Evolutionary conservation across 1,139 yeast species (phyloP).

Genomic region (Nakaseomyces uthaithaninus): DNA sequence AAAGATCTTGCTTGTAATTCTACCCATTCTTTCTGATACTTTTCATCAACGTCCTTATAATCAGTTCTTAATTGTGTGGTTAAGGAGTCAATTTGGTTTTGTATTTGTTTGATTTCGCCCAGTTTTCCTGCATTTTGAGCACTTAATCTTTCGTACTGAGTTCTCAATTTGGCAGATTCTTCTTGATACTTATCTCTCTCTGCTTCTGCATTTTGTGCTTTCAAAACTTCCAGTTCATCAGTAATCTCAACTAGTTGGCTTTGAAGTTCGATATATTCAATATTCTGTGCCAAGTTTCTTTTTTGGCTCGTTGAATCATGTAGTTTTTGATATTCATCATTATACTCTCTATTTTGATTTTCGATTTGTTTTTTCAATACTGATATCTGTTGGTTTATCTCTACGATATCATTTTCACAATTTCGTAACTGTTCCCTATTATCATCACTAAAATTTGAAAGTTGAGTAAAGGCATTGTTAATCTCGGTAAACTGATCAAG

Average conservation of each 20-base stretch:
- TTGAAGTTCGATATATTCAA: conserved; percentile 42
- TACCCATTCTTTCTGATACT: conserved; percentile 65
- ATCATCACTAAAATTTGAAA: neutral
- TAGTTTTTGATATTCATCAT: conserved; percentile 35
- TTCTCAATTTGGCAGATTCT: conserved; percentile 48
- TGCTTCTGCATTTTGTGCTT: conserved; percentile 55
- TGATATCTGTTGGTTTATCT: conserved; percentile 17
- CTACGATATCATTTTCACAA: conserved; percentile 15
- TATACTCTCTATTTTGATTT: conserved; percentile 10
- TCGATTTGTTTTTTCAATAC: conserved; percentile 21
- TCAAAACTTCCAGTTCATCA: conserved; percentile 36
- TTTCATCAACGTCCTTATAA: conserved; percentile 55
- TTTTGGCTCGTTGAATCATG: conserved; percentile 46
- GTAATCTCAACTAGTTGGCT: conserved; percentile 33
- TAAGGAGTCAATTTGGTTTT: conserved; percentile 56
- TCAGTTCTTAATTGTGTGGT: conserved; percentile 59
- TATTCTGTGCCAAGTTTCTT: conserved; percentile 46
- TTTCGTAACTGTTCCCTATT: conserved; percentile 10
- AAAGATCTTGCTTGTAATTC: conserved; percentile 67
- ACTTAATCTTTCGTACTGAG: conserved; percentile 48
- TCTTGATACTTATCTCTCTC: conserved; percentile 58
- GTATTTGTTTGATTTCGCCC: conserved; percentile 81
- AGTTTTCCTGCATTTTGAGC: conserved; percentile 66
- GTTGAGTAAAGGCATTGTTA: neutral
- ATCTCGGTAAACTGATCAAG: neutral